Percentiles rank a stretch among this genome's conserved stretches.
phyloP scores from a whole-genome alignment of 1,284 basidiomycete species.

The Vanrija sp. region DNA sequence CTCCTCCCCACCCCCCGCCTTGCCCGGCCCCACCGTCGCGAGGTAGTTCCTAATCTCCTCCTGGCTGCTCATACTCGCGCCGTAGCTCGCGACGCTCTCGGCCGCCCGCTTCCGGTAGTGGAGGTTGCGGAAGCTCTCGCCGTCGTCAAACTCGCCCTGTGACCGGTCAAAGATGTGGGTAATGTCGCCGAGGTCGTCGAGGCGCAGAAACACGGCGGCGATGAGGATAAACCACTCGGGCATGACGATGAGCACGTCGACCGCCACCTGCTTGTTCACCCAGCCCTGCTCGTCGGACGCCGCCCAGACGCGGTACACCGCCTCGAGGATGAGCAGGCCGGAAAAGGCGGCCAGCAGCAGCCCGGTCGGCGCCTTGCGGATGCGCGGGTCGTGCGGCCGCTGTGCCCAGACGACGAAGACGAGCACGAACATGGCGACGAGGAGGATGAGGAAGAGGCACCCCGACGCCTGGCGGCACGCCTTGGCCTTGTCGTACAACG shows the following conservation, averaged over 20 bases:
- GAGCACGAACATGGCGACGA: neutral
- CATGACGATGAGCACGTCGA: neutral
- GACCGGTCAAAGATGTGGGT: too few relatives aligned
- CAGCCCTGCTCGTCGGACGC: constrained; percentile 1
- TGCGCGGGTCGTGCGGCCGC: neutral
- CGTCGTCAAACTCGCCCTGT: too few relatives aligned
- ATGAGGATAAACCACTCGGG: neutral
- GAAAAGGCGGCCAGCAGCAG: neutral
- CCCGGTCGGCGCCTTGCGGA: neutral
- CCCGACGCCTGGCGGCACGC: constrained; percentile 4
- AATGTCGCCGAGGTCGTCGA: too few relatives aligned
- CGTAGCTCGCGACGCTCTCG: too few relatives aligned
- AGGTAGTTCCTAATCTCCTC: too few relatives aligned
- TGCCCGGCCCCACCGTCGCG: too few relatives aligned
- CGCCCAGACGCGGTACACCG: constrained; percentile 3
- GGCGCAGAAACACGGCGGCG: too few relatives aligned
- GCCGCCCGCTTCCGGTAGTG: too few relatives aligned
- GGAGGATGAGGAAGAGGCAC: constrained; percentile 3
- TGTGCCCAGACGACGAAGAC: neutral
- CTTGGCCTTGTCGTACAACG: neutral
- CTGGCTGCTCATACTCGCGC: too few relatives aligned
- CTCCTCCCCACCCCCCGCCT: too few relatives aligned
- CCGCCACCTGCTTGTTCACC: neutral
- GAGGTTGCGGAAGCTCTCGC: too few relatives aligned
- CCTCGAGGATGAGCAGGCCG: constrained; percentile 6